Conservation (phyloP, 2,329 filamentous ascomycete species). For the Ophiocordyceps sinensis region DNA sequence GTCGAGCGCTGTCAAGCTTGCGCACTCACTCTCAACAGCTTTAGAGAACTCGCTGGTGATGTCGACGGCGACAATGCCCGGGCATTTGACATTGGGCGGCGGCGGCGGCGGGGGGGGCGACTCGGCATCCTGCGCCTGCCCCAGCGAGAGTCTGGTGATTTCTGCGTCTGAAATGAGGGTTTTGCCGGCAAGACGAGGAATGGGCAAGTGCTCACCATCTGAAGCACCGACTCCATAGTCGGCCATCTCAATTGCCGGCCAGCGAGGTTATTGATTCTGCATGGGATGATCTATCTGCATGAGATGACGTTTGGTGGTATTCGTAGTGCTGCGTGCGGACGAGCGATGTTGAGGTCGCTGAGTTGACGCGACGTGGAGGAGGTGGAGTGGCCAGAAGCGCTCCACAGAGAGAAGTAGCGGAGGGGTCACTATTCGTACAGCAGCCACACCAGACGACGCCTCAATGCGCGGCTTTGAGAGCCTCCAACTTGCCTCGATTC, state of each 20-base stretch:
- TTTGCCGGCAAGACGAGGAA: neutral
- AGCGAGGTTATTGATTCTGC: neutral
- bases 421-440: no score
- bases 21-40: conserved; percentile 35
- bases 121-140: conserved; percentile 17
- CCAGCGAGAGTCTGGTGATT: conserved; percentile 26
- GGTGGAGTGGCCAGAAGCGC: no score
- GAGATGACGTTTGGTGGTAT: neutral
- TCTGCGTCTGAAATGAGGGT: conserved; percentile 17
- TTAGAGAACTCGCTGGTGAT: conserved; percentile 41
- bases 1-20: neutral
- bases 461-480: no score
- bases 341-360: neutral
- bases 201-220: conserved; percentile 15
- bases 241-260: conserved; percentile 13
- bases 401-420: no score
- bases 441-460: no score
- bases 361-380: no score
- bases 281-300: no score
- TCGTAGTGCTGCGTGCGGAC: neutral
- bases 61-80: conserved; percentile 40
- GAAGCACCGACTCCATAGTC: conserved; percentile 19
- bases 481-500: no score
- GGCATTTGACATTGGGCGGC: conserved; percentile 24
- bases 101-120: conserved; percentile 14